phyloP scores from a whole-genome alignment of 352 stramenopile genomes.

The Globisporangium ultimum region DNA sequence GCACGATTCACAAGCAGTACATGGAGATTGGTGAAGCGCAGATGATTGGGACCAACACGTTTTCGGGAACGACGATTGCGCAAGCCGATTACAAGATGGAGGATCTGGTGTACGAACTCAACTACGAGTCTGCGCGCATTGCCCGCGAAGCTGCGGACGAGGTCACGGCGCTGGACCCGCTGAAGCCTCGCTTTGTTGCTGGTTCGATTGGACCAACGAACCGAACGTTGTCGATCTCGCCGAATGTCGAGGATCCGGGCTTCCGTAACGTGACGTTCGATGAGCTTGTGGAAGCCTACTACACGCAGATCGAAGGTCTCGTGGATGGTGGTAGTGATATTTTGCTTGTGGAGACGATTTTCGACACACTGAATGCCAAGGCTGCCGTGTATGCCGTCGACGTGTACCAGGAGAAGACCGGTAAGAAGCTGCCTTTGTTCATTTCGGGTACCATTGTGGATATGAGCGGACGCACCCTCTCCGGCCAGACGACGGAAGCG shows the following conservation, averaged over 20 bases:
- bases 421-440: conserved; percentile 93
- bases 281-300: conserved; percentile 95
- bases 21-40: conserved; percentile 91
- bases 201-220: conserved; percentile 96
- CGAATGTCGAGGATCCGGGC: conserved; percentile 92
- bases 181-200: conserved; percentile 92
- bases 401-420: conserved; percentile 90
- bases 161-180: conserved; percentile 90
- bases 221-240: conserved; percentile 94
- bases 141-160: conserved; percentile 93
- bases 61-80: conserved; percentile 94
- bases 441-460: conserved; percentile 96
- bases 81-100: conserved; percentile 98
- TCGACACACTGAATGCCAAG: conserved; percentile 98
- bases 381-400: conserved; percentile 94
- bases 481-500: conserved; percentile 94
- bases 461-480: conserved; percentile 95
- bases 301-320: conserved; percentile 92
- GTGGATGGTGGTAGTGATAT: conserved; percentile 95
- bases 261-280: conserved; percentile 97
- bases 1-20: conserved; percentile 94
- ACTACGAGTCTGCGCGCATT: conserved; percentile 91
- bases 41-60: conserved; percentile 97
- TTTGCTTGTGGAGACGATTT: conserved; percentile 97
- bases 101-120: conserved; percentile 94